Evolutionary conservation across 495 filamentous ascomycete species (phyloP).

Genomic region (Penicilliopsis zonata): DNA sequence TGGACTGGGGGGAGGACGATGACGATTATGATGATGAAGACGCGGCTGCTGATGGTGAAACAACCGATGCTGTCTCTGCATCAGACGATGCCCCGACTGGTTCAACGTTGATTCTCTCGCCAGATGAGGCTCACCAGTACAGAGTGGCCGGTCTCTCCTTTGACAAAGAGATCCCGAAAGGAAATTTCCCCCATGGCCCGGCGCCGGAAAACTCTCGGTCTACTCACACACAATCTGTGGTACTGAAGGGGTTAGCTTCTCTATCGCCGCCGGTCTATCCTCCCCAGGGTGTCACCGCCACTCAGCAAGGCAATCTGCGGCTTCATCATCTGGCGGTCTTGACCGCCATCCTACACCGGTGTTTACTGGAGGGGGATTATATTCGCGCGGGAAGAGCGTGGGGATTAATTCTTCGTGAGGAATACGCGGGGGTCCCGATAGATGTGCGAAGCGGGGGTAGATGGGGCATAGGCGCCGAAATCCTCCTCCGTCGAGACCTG

Average conservation of each 20-base stretch:
- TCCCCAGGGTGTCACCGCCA: conserved; percentile 23
- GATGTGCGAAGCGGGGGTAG: conserved; percentile 42
- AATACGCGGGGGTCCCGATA: conserved; percentile 34
- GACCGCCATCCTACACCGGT: conserved; percentile 49
- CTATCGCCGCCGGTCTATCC: conserved; percentile 22
- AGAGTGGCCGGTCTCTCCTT: conserved; percentile 32
- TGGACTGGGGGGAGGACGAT: conserved; percentile 16
- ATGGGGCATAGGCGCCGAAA: conserved; percentile 63
- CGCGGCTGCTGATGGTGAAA: conserved; percentile 18
- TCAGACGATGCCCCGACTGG: conserved; percentile 12
- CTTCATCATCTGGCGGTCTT: conserved; percentile 48
- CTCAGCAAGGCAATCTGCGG: conserved; percentile 26
- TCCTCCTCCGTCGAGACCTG: conserved; percentile 40
- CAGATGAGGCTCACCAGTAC: conserved; percentile 36
- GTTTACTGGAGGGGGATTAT: conserved; percentile 48
- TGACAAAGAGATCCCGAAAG: conserved; percentile 29
- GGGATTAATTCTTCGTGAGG: conserved; percentile 48
- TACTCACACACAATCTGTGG: conserved; percentile 5
- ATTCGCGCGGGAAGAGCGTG: conserved; percentile 51
- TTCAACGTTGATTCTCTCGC: conserved; percentile 23
- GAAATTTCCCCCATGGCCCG: conserved; percentile 31
- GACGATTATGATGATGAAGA: conserved; percentile 18
- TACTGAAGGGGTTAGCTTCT: conserved; percentile 14
- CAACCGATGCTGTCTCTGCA: conserved; percentile 23
- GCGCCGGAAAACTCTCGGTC: conserved; percentile 4